Evolutionary conservation across 2,329 filamentous ascomycete genomes (phyloP).

Genomic region (Claviceps lovelessii): DNA sequence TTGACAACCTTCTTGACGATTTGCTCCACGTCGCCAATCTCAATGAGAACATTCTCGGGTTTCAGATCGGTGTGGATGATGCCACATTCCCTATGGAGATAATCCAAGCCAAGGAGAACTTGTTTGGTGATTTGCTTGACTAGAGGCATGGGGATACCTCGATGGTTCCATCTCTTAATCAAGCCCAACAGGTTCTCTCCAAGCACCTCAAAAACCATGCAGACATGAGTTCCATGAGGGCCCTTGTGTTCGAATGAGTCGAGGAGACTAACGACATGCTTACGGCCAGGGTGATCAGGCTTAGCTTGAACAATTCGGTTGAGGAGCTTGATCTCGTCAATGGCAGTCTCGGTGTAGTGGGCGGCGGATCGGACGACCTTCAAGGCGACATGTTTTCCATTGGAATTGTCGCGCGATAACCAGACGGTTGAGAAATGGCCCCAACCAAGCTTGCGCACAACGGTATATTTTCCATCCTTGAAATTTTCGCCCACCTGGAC

Average conservation of each 20-base stretch:
- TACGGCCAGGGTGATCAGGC: constrained; percentile 81
- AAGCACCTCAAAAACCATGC: constrained; percentile 97
- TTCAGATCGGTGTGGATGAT: constrained; percentile 98
- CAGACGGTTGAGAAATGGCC: constrained; percentile 98
- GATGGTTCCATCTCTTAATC: constrained; percentile 97
- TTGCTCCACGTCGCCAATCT: constrained; percentile 97
- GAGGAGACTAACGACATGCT: constrained; percentile 88
- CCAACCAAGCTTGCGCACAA: constrained; percentile 94
- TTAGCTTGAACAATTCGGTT: constrained; percentile 95
- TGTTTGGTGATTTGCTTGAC: constrained; percentile 99
- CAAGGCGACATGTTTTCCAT: constrained; percentile 85
- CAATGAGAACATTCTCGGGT: constrained; percentile 94
- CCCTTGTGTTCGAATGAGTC: constrained; percentile 98
- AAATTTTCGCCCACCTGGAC: constrained; percentile 90
- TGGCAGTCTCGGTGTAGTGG: constrained; percentile 96
- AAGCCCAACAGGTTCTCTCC: constrained; percentile 88
- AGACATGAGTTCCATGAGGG: constrained; percentile 89
- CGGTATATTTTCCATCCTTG: constrained; percentile 92
- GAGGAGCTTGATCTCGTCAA: constrained; percentile 97
- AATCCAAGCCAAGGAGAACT: constrained; percentile 86
- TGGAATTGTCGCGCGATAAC: constrained; percentile 68
- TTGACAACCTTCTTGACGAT: constrained; percentile 95
- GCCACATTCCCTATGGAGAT: constrained; percentile 91
- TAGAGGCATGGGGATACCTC: constrained; percentile 87
- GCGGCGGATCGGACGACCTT: constrained; percentile 96